Evolutionary conservation across 2,329 filamentous ascomycete species (phyloP), one percentile per base, ranked within the genome.

Genomic region (Diaporthe capsici): DNA sequence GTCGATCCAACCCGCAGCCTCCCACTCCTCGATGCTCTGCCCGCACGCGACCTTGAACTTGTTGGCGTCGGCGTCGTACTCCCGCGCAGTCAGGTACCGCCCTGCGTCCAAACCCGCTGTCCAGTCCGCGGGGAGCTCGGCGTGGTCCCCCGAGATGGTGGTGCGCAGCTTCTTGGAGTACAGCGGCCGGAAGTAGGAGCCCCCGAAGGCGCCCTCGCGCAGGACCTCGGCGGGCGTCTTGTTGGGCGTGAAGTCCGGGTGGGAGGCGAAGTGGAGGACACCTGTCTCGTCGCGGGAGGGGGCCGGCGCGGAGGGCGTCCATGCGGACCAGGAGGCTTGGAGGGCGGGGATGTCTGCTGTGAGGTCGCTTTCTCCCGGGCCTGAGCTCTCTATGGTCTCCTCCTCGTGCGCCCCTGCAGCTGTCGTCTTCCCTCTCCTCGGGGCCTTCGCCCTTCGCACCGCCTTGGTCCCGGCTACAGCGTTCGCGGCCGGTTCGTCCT

Each of bases 21-120:
- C 89, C 89, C 89, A 90, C 77, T 88, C 85, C 78, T 90, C 88
- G 60, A 90, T 90, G 22, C 81, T 85, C 81, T 90, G 89, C 6
- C 89, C 89, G 77, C 88, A 89, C 4, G 85, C 78, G 4, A 89
- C 88, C 74, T 86, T 86, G 81, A 84, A 90, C 77, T 90, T 90
- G 80, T 90, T 90, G 37, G 88, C 81, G 2, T 85, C 85, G 0
- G 88, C 78, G 63, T 88, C 81, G 80, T 90, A 90, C 0, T 76
- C 78, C 1, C 81, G 76, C 7, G 79, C 85, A 1, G 83, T 86
- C 13, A 90, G 81, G 76, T 84, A 87, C 31, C 75, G 78, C 7
- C 80, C 77, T 0, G 85, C 80, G 68, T 85, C 81, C 4, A 90
- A 79, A 0, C 84, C 84, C 2, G 79, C 71, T 1, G 83, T 84